Evolutionary conservation across 495 filamentous ascomycete genomes (phyloP).

Genomic region (Penicillium cinerascens): DNA sequence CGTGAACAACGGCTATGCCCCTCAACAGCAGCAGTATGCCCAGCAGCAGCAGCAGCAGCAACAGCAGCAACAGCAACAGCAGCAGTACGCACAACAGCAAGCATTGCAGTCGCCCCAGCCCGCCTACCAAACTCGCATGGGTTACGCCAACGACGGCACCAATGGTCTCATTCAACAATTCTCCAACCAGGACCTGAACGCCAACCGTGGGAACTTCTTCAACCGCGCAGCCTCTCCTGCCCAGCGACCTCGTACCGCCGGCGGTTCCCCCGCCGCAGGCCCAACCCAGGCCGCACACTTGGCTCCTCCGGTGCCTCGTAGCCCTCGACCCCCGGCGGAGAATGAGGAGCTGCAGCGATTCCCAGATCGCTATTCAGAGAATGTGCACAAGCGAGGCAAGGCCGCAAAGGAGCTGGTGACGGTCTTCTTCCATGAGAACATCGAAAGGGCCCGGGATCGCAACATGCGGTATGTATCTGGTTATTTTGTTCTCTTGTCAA

Average conservation of each 20-base stretch:
- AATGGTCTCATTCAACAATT: conserved; percentile 92
- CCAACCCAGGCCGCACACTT: conserved; percentile 62
- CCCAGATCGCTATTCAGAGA: conserved; percentile 73
- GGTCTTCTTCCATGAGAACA: conserved; percentile 94
- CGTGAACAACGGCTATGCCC: conserved; percentile 53
- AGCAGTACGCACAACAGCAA: conserved; percentile 60
- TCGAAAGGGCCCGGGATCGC: conserved; percentile 83
- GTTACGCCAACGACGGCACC: conserved; percentile 57
- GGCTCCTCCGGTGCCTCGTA: conserved; percentile 59
- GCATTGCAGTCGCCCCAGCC: conserved; percentile 48
- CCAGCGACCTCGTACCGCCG: conserved; percentile 76
- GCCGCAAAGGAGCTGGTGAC: conserved; percentile 61
- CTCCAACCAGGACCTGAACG: conserved; percentile 90
- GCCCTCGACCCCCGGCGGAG: conserved; percentile 39
- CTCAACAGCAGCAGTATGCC: conserved; percentile 47
- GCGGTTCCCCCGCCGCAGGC: conserved; percentile 50
- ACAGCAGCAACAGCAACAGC: conserved; percentile 49
- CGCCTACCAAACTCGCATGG: conserved; percentile 47
- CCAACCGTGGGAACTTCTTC: conserved; percentile 64
- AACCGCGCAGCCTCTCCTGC: conserved; percentile 65
- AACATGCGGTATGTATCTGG: conserved; percentile 70
- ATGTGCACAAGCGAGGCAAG: conserved; percentile 73
- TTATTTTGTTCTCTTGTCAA: not conserved
- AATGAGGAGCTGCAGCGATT: conserved; percentile 61
- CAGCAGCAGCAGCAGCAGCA: conserved; percentile 61